phyloP scores from a whole-genome alignment of 2,329 filamentous ascomycete genomes.

The Fusarium sp. region DNA sequence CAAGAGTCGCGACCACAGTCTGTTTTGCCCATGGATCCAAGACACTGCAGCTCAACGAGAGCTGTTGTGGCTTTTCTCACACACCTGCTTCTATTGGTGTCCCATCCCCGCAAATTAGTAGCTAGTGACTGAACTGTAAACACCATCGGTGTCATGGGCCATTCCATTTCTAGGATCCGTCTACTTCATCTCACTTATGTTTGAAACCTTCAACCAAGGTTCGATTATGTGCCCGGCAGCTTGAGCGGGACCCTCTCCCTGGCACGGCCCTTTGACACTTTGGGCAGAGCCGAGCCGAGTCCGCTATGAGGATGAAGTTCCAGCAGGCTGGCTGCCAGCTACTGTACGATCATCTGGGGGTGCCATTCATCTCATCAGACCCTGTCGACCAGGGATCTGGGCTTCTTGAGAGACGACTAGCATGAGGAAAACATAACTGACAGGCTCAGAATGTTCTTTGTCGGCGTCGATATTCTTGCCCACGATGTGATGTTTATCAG shows the following conservation, averaged over 20 bases:
- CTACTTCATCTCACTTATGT: neutral
- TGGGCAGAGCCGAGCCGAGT: conserved; percentile 31
- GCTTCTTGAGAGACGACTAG: neutral
- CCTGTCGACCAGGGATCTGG: conserved; percentile 17
- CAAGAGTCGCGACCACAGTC: conserved; percentile 25
- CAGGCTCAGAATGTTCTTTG: neutral
- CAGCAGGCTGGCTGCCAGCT: conserved; percentile 21
- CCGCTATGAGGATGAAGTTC: conserved; percentile 23
- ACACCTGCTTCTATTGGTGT: conserved; percentile 8
- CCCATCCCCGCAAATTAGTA: conserved; percentile 10
- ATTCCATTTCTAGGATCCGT: conserved; percentile 5
- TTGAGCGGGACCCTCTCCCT: conserved; percentile 29
- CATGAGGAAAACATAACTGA: neutral
- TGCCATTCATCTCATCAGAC: conserved; percentile 40
- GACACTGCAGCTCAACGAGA: conserved; percentile 18
- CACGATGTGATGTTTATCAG: neutral
- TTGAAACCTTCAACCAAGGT: conserved; percentile 28
- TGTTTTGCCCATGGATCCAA: conserved; percentile 28
- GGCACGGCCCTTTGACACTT: conserved; percentile 26
- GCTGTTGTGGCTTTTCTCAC: conserved; percentile 1
- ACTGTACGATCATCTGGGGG: conserved; percentile 34
- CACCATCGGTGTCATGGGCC: conserved; percentile 14
- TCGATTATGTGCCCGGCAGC: conserved; percentile 29
- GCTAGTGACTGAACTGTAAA: conserved; percentile 15
- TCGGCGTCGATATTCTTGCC: neutral